Base-by-base conservation (phyloP, 2,329 filamentous ascomycete species). In the Colletotrichum liaoningense region DNA sequence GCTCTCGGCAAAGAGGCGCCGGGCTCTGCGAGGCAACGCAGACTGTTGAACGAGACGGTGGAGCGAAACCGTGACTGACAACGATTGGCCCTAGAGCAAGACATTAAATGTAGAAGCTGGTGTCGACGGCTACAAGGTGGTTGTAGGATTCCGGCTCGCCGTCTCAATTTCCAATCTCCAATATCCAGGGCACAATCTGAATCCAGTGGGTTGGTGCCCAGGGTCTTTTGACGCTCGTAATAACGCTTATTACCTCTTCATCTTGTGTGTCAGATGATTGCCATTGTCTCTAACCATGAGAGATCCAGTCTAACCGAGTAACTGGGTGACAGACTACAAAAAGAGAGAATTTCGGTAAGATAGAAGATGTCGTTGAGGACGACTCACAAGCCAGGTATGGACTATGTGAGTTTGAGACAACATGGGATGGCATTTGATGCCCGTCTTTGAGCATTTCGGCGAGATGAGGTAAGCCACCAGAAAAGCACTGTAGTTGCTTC, bases 201-300 rank as follows among this genome's bases (percentile, higher is more conserved):
- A 19, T 42, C 57, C 7, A n/a, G 67, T 70, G 67, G 66, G 38
- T 49, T 73, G 35, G 42, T n/a, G 38, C 28, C 60, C 35, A 19
- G 67, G 70, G 60, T 30, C 16, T 16, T 19, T 59, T 57, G 71
- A 63, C 28, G 56, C 71, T 73, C 55, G 35, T 42, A 70, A 70
- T 73, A 24, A 49, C 30, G 54, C 19, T 35, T 12, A n/a, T 19
- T 30, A 16, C 30, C 26, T 54, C 42, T 56, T 30, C 19, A 46
- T 24, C 22, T 71, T 28, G 46, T 28, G 55, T 33, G 49, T 35
- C 12, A 65, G 35, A 38, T 28, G 70, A 70, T 66, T 66, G 66
- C 60, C 46, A 46, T 22, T 30, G 5, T 22, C 57, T 8, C 62
- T 6, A 42, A 24, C 67, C 35, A 26, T 22, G 12, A 24, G 38